A percentile compares a stretch with the other conserved stretches of the same genome.
phyloP scores from a whole-genome alignment of 495 filamentous ascomycete genomes.

The Usnea hakonensis region DNA sequence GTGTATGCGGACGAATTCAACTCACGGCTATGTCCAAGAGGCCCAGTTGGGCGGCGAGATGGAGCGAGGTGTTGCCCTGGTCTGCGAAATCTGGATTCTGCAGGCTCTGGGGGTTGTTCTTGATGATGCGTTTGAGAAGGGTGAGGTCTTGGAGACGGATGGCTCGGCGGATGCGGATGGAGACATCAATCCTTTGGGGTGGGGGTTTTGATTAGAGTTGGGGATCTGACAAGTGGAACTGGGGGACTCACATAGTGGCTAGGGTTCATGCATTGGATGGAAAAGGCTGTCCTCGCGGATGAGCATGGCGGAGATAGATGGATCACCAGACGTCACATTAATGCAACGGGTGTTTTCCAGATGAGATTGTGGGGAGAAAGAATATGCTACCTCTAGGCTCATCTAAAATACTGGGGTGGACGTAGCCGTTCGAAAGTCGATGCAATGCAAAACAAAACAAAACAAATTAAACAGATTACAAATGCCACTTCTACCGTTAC shows the following conservation, averaged over 20 bases:
- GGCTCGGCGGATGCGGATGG: slow-evolving; percentile 60
- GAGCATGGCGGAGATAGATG: background rate
- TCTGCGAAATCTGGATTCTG: slow-evolving; percentile 60
- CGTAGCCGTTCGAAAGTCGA: background rate
- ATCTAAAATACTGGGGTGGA: background rate
- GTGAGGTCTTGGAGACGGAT: slow-evolving; percentile 63
- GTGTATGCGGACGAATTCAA: no score
- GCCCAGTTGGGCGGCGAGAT: slow-evolving; percentile 65
- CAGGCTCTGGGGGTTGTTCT: slow-evolving; percentile 57
- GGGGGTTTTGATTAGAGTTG: no score
- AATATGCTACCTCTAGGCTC: background rate
- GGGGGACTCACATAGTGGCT: slow-evolving; percentile 8
- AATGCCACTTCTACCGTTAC: background rate
- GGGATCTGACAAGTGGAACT: no score
- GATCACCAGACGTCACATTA: background rate
- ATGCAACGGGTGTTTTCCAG: background rate
- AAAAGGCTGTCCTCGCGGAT: background rate
- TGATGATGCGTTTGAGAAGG: slow-evolving; percentile 65
- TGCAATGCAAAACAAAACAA: no score
- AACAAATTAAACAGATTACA: background rate
- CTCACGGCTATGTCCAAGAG: slow-evolving; percentile 51
- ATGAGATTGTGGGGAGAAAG: background rate
- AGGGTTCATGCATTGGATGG: background rate
- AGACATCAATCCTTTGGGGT: slow-evolving; percentile 56
- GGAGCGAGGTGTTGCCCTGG: slow-evolving; percentile 63